Evolutionary conservation across 2,329 filamentous ascomycete genomes (phyloP).

Genomic region (Aspergillus sp.): DNA sequence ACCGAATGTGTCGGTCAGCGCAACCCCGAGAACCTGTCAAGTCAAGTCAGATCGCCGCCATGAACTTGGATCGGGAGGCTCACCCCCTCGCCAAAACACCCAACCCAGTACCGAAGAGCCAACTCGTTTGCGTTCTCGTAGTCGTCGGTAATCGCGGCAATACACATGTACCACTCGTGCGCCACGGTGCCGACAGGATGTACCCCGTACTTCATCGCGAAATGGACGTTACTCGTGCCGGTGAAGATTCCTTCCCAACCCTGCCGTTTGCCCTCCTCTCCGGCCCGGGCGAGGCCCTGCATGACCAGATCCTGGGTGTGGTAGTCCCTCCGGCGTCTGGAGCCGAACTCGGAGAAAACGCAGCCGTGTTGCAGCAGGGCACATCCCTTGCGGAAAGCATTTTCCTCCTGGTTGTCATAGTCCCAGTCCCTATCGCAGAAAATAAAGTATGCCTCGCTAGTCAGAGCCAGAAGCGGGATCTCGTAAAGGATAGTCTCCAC

Average conservation of each 20-base stretch:
- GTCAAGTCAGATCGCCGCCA: no score
- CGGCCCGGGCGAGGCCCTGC: constrained; percentile 70
- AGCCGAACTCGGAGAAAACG: constrained; percentile 88
- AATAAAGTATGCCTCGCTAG: constrained; percentile 94
- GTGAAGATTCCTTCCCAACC: constrained; percentile 64
- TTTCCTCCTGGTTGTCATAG: constrained; percentile 76
- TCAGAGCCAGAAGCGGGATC: constrained; percentile 82
- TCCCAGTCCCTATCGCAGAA: constrained; percentile 93
- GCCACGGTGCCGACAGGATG: constrained; percentile 81
- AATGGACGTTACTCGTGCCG: constrained; percentile 92
- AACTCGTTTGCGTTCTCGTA: constrained; percentile 78
- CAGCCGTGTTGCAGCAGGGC: constrained; percentile 72
- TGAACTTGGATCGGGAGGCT: constrained; percentile 10
- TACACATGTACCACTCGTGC: constrained; percentile 99
- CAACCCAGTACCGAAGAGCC: constrained; percentile 79
- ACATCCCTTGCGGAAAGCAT: constrained; percentile 72
- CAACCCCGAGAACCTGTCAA: constrained; percentile 64
- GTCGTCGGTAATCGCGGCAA: constrained; percentile 79
- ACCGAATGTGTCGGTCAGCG: constrained; percentile 92
- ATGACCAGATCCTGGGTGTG: constrained; percentile 91
- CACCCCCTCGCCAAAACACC: constrained; percentile 73
- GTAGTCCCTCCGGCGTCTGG: constrained; percentile 79
- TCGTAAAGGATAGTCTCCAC: constrained; percentile 95
- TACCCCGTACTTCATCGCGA: constrained; percentile 86
- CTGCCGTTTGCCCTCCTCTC: constrained; percentile 56